These are phyloP conservation scores for Litchi chinensis DNA, from an alignment of 345 rosid species.

Conservation along the genomic window DNA sequence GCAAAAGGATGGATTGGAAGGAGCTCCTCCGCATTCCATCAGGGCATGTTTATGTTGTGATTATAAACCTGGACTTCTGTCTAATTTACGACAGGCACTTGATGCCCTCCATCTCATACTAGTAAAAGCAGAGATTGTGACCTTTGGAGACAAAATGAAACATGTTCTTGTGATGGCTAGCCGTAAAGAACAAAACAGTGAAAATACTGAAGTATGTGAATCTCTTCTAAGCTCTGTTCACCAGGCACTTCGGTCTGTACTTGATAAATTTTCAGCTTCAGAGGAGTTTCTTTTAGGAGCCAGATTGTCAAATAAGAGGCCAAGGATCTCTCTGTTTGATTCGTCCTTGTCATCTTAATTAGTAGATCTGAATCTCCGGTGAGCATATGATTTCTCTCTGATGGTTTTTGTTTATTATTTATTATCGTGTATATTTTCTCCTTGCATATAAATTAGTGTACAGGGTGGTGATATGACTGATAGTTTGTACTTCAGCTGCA, in stretches of 20 bases:
- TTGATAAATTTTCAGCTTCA: conserved; percentile 40
- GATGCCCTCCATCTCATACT: conserved; percentile 38
- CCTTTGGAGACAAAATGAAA: conserved; percentile 45
- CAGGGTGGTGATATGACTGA: conserved; percentile 12
- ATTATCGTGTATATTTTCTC: conserved; percentile 4
- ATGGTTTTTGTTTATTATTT: not conserved
- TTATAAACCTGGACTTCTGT: conserved; percentile 44
- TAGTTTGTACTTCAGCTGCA: conserved; percentile 13
- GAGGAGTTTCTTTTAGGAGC: conserved; percentile 37
- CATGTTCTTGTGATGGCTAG: conserved; percentile 29
- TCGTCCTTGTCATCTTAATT: conserved; percentile 37
- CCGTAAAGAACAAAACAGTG: conserved; percentile 20
- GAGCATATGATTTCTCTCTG: conserved; percentile 23
- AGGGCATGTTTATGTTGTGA: conserved; percentile 51
- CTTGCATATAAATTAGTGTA: conserved; percentile 8
- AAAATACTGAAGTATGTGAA: conserved; percentile 22
- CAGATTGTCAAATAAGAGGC: conserved; percentile 38
- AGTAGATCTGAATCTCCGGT: conserved; percentile 21
- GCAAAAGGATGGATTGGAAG: conserved; percentile 21
- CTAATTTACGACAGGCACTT: conserved; percentile 40
- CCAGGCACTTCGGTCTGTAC: conserved; percentile 37
- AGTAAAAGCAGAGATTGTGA: conserved; percentile 45
- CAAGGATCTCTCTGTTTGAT: conserved; percentile 33
- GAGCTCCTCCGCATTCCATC: conserved; percentile 27
- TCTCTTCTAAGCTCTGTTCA: conserved; percentile 32